Percentiles rank a stretch among this genome's conserved stretches.
Evolutionary conservation across 208 protist genomes (phyloP).

Genomic region (Trichomonas vaginalis): DNA sequence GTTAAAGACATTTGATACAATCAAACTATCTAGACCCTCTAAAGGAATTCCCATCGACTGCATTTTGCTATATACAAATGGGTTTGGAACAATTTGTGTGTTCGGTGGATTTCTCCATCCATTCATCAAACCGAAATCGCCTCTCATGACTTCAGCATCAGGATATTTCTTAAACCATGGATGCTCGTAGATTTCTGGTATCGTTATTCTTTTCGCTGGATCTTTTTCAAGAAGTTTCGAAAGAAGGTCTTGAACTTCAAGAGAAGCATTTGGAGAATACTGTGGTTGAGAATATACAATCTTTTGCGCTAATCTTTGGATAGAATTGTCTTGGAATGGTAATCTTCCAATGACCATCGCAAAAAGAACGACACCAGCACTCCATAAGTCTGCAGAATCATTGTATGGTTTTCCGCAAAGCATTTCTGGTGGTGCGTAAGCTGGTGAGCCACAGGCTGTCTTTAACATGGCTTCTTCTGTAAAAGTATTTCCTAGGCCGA

Average conservation of each 20-base stretch:
- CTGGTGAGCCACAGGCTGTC: background rate
- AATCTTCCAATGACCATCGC: background rate
- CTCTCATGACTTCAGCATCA: background rate
- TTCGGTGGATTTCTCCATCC: background rate
- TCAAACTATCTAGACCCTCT: background rate
- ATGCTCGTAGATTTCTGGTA: constrained; percentile 50
- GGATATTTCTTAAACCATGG: constrained; percentile 25
- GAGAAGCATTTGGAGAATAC: background rate
- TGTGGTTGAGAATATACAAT: background rate
- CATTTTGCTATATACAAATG: background rate
- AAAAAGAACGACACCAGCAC: background rate
- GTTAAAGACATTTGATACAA: background rate
- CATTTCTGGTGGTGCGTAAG: background rate
- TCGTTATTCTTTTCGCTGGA: constrained; percentile 54
- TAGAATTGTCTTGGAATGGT: background rate
- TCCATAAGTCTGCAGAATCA: background rate
- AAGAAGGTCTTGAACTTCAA: constrained; percentile 41
- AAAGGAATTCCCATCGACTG: background rate
- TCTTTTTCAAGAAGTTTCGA: constrained; percentile 60
- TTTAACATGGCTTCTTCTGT: background rate
- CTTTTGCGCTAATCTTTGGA: background rate
- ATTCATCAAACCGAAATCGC: background rate
- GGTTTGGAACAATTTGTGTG: background rate
- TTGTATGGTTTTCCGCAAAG: background rate
- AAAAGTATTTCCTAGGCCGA: background rate